Percentiles rank a stretch among this genome's conserved stretches.
phyloP scores from a whole-genome alignment of 2,329 filamentous ascomycete species.

The Microthyrium microscopicum region DNA sequence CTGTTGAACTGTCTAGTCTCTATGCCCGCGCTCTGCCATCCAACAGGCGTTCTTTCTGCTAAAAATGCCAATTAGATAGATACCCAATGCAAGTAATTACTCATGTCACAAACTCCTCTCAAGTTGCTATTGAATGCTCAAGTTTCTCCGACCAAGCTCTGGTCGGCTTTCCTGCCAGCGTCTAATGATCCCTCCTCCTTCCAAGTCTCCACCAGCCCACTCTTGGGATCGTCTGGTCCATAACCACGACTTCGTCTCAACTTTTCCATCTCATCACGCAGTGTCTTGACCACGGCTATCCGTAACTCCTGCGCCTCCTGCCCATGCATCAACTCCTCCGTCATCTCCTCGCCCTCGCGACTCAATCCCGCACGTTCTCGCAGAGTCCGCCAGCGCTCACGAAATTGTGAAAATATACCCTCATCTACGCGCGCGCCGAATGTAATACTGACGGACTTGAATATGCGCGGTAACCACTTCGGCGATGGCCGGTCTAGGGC shows the following conservation, averaged over 20 bases:
- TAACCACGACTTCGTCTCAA: constrained; percentile 56
- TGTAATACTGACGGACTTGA: constrained; percentile 52
- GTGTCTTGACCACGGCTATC: constrained; percentile 61
- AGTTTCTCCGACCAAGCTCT: constrained; percentile 41
- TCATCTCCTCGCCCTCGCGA: constrained; percentile 28
- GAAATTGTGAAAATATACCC: constrained; percentile 58
- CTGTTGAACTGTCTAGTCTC: too few species aligned
- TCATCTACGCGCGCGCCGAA: constrained; percentile 67
- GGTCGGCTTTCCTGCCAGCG: constrained; percentile 43
- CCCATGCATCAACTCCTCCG: constrained; percentile 48
- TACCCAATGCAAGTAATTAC: too few species aligned
- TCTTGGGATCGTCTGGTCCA: constrained; percentile 63
- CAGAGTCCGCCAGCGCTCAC: constrained; percentile 56
- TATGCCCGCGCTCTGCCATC: too few species aligned
- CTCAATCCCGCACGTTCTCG: constrained; percentile 35
- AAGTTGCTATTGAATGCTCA: too few species aligned
- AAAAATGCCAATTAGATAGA: too few species aligned
- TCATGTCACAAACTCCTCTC: too few species aligned
- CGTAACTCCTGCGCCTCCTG: constrained; percentile 62
- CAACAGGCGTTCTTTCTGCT: too few species aligned
- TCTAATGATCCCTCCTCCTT: constrained; percentile 35
- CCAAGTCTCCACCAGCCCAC: constrained; percentile 70
- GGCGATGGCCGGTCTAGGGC: constrained; percentile 66
- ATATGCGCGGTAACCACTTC: constrained; percentile 59
- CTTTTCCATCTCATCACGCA: constrained; percentile 67